Evolutionary conservation across 768 basidiomycete species (phyloP).

Genomic region (Rhodotorula toruloides): DNA sequence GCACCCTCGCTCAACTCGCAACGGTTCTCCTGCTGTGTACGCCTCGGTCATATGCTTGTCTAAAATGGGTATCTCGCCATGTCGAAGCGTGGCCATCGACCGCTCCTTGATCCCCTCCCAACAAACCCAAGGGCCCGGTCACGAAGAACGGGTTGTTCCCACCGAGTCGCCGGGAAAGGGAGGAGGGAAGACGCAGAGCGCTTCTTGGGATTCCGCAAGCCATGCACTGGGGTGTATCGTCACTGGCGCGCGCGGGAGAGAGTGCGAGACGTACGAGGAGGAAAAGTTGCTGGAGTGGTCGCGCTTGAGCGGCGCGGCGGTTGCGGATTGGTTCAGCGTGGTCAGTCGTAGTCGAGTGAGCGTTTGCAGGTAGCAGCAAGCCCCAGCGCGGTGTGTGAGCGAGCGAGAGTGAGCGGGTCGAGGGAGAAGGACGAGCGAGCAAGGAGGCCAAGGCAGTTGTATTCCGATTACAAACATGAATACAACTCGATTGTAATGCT

Average conservation of each 20-base stretch:
- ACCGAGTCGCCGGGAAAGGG: no score
- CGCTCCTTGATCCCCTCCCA: not conserved
- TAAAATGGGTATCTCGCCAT: not conserved
- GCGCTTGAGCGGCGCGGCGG: no score
- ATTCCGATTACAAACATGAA: no score
- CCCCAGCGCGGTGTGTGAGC: no score
- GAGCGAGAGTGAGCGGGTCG: not conserved
- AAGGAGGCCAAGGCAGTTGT: not conserved
- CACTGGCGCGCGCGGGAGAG: not conserved
- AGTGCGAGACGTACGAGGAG: not conserved
- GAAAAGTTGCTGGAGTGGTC: no score
- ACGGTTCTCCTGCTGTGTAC: not conserved
- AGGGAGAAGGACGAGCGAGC: not conserved
- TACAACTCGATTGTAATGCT: no score
- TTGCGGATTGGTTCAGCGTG: no score
- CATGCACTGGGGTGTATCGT: constrained; percentile 9
- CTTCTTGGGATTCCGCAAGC: constrained; percentile 1
- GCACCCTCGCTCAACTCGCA: no score
- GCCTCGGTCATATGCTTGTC: constrained; percentile 26
- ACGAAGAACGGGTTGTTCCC: not conserved
- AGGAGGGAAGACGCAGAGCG: not conserved
- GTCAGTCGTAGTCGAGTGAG: no score
- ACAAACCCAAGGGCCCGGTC: not conserved
- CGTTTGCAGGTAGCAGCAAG: no score
- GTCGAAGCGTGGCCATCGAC: not conserved